These are phyloP conservation scores for Hymenoscyphus infarciens DNA, from an alignment of 2,329 filamentous ascomycete genomes.

Conservation along the genomic window DNA sequence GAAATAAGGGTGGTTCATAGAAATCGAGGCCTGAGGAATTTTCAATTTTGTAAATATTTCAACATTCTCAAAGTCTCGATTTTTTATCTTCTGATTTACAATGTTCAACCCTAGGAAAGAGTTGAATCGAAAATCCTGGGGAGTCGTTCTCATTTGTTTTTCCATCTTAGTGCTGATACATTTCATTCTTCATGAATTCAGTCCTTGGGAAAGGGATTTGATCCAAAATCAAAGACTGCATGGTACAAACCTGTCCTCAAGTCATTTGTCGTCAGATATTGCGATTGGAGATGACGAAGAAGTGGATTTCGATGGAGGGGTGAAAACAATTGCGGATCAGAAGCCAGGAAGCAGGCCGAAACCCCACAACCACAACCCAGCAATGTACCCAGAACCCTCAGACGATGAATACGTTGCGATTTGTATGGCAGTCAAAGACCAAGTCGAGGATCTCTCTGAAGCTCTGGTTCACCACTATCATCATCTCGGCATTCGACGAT, in stretches of 20 bases:
- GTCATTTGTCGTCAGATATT: too few species aligned
- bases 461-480: conserved; percentile 31
- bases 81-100: background rate
- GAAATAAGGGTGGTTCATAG: too few species aligned
- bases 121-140: background rate
- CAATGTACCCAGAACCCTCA: background rate
- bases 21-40: too few species aligned
- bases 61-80: too few species aligned
- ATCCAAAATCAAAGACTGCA: background rate
- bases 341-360: background rate
- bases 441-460: conserved; percentile 26
- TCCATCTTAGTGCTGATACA: background rate
- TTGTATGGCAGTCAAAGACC: conserved; percentile 28
- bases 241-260: background rate
- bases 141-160: background rate
- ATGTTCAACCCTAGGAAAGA: background rate
- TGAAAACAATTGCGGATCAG: background rate
- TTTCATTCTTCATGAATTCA: background rate
- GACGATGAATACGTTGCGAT: conserved; percentile 28
- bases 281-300: background rate
- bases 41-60: too few species aligned
- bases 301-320: background rate
- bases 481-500: conserved; percentile 28
- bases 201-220: background rate
- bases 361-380: background rate